These are phyloP conservation scores for Heracleum sosnowskyi DNA, from an alignment of 129 eudicot genomes.

Conservation along the genomic window DNA sequence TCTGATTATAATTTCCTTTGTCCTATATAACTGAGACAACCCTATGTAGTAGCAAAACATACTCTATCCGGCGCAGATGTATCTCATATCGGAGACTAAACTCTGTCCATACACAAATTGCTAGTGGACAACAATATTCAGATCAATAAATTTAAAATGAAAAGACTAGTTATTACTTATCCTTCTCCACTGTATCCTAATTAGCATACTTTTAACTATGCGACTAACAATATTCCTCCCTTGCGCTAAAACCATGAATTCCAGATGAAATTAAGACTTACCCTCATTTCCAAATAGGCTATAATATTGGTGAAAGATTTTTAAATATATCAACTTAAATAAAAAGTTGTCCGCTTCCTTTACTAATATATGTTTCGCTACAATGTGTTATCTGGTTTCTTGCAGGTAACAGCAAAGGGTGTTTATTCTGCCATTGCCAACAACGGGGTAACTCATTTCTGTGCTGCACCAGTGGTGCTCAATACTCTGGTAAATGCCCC, in stretches of 20 bases:
- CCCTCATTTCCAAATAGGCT: too few species aligned
- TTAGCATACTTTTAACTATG: neutral
- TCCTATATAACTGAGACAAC: neutral
- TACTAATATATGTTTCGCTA: neutral
- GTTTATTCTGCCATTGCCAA: constrained; percentile 74
- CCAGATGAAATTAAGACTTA: too few species aligned
- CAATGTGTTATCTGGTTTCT: neutral
- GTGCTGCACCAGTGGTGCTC: constrained; percentile 96
- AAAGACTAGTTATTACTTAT: neutral
- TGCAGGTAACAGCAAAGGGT: constrained; percentile 63
- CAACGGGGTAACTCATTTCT: constrained; percentile 70
- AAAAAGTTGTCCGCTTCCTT: neutral
- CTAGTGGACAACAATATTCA: neutral
- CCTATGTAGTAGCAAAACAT: neutral
- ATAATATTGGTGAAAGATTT: too few species aligned
- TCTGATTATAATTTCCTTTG: neutral
- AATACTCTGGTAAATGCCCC: constrained; percentile 74
- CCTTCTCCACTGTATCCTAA: neutral
- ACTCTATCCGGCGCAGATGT: neutral
- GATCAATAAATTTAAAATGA: neutral
- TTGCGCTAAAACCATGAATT: too few species aligned
- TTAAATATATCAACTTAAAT: too few species aligned
- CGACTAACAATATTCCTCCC: too few species aligned
- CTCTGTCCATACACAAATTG: neutral
- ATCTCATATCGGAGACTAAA: neutral